Conservation (phyloP, 1,284 basidiomycete species). For the Ustilago esculenta region DNA sequence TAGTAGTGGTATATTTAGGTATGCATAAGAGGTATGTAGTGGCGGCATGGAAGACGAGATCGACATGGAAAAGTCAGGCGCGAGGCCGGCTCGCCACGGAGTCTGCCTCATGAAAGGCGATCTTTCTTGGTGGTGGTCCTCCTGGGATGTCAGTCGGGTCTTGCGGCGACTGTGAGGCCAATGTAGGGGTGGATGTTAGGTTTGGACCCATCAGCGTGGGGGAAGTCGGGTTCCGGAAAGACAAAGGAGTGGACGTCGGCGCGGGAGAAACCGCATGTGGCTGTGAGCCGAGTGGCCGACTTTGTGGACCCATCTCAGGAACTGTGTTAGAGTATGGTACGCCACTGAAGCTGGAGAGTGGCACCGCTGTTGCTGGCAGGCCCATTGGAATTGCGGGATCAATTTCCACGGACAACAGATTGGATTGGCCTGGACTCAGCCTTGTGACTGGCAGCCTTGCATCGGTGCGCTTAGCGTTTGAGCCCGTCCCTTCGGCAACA, state of each 20-base stretch:
- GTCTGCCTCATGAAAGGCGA: constrained; percentile 33
- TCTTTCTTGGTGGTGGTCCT: constrained; percentile 22
- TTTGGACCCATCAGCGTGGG: not conserved
- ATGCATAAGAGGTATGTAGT: not conserved
- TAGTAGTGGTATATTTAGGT: constrained; percentile 3
- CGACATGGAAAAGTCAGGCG: not conserved
- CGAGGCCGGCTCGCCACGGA: not conserved
- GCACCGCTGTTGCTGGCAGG: not conserved
- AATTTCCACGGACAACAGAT: constrained; percentile 4
- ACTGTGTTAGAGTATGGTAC: not conserved
- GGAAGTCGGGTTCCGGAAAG: not conserved
- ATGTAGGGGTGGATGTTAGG: not conserved
- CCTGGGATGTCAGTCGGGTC: not conserved
- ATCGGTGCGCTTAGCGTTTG: not conserved
- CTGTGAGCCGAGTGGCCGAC: not conserved
- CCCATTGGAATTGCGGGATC: constrained; percentile 22
- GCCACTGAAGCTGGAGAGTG: not conserved
- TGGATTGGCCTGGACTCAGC: not conserved
- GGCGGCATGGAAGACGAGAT: not conserved
- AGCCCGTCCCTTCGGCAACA: not conserved
- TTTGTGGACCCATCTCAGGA: not conserved
- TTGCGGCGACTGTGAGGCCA: not conserved
- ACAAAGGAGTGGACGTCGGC: not conserved
- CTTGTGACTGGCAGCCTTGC: not conserved
- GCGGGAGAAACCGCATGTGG: not conserved